These are phyloP conservation scores for Carpinus fangiana DNA, from an alignment of 306 rosid genomes.

Conservation along the genomic window DNA sequence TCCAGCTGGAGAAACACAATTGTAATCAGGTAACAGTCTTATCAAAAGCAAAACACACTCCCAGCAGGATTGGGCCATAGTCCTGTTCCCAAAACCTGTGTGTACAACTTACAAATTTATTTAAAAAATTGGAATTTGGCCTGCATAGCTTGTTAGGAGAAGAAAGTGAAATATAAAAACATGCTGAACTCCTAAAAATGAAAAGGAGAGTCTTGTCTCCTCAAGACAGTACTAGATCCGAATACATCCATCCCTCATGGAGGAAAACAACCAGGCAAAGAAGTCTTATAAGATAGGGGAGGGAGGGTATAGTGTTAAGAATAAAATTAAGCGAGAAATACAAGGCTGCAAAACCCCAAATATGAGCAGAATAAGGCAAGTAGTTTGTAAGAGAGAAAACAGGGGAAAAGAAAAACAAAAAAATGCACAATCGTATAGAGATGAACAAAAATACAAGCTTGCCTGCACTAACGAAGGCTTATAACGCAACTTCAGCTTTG, in stretches of 20 bases:
- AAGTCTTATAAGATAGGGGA: background rate
- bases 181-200: background rate
- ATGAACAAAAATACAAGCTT: conserved; percentile 21
- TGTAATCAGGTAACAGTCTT: conserved; percentile 18
- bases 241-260: background rate
- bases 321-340: background rate
- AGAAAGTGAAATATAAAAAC: background rate
- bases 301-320: background rate
- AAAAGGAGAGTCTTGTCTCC: background rate
- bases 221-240: background rate
- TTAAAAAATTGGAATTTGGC: background rate
- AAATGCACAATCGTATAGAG: background rate
- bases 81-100: background rate
- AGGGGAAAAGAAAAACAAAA: background rate
- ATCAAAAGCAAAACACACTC: conserved; percentile 2
- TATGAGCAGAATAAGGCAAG: background rate
- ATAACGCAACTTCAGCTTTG: conserved; percentile 81
- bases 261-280: background rate
- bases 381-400: background rate
- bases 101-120: background rate
- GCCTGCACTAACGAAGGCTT: conserved; percentile 93
- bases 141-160: background rate
- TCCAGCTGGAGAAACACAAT: conserved; percentile 55
- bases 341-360: background rate
- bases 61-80: background rate